These are phyloP conservation scores for Collybiopsis confluens DNA, from an alignment of 768 basidiomycete genomes.

Conservation along the genomic window DNA sequence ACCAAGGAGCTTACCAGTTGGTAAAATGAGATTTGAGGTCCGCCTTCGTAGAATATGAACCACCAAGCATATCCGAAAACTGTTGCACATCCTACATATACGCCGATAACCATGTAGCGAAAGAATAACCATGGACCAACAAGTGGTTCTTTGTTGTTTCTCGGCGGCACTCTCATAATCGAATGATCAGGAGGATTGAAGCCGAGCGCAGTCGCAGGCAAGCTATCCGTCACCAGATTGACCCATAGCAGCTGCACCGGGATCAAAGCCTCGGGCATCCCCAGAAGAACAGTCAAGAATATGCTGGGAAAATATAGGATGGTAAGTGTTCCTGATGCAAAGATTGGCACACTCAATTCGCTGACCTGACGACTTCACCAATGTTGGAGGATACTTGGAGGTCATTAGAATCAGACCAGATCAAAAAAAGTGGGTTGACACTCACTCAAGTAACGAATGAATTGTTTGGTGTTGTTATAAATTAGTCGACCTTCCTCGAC, in stretches of 20 bases:
- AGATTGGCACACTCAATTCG: neutral
- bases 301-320: conserved; percentile 50
- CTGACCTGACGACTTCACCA: conserved; percentile 84
- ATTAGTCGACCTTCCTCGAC: conserved; percentile 97
- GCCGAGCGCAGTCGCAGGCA: conserved; percentile 94
- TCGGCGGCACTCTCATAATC: conserved; percentile 94
- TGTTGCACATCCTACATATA: conserved; percentile 92
- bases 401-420: conserved; percentile 3
- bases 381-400: conserved; percentile 86
- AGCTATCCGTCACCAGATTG: conserved; percentile 94
- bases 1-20: conserved; percentile 67
- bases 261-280: conserved; percentile 99
- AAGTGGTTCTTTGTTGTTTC: conserved; percentile 86
- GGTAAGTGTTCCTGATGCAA: conserved; percentile 5
- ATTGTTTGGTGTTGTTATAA: conserved; percentile 99
- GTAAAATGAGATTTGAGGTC: conserved; percentile 90
- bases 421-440: conserved; percentile 14
- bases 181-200: conserved; percentile 97
- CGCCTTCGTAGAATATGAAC: conserved; percentile 89
- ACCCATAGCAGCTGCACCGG: conserved; percentile 98
- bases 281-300: conserved; percentile 93
- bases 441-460: conserved; percentile 96
- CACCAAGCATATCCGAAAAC: conserved; percentile 99
- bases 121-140: conserved; percentile 94
- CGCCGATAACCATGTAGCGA: conserved; percentile 90